Percentiles rank a stretch among this genome's conserved stretches.
These are phyloP conservation scores for Tanacetum coccineum DNA, from an alignment of 129 eudicot genomes.

Conservation along the genomic window DNA sequence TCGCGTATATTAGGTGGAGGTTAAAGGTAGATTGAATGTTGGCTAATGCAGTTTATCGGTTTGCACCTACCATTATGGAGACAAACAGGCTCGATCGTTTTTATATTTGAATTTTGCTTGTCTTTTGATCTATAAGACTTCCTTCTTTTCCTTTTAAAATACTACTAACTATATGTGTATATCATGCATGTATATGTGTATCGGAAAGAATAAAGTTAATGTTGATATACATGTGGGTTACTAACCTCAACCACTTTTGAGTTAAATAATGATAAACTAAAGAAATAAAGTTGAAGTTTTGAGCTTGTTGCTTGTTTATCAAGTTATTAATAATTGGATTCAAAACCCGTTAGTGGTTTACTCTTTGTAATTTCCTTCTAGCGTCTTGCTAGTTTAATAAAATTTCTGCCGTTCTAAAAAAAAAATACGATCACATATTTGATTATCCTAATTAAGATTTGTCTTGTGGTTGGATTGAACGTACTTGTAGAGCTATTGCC, in stretches of 20 bases:
- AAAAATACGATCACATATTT: too few relatives aligned
- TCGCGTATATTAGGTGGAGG: slow-evolving; percentile 19
- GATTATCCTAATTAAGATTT: too few relatives aligned
- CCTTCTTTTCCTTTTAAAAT: not conserved
- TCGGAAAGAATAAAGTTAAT: not conserved
- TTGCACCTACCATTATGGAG: slow-evolving; percentile 36
- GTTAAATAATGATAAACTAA: not conserved
- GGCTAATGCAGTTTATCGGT: slow-evolving; percentile 44
- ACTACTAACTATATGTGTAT: too few relatives aligned
- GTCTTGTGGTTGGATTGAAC: too few relatives aligned
- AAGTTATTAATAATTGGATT: too few relatives aligned
- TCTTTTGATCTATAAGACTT: not conserved
- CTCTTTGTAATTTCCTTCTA: too few relatives aligned
- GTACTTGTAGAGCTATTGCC: too few relatives aligned
- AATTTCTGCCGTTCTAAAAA: too few relatives aligned
- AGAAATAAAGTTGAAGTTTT: not conserved
- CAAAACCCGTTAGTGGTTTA: too few relatives aligned
- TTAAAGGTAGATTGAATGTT: slow-evolving; percentile 47
- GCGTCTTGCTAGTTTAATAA: too few relatives aligned
- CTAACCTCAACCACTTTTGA: slow-evolving; percentile 12
- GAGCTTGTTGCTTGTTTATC: not conserved
- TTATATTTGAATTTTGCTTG: not conserved
- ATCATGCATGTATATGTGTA: not conserved
- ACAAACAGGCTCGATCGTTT: not conserved
- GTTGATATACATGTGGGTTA: not conserved